A percentile compares a stretch with the other conserved stretches of the same genome.
Evolutionary conservation across 2,329 filamentous ascomycete species (phyloP).

Genomic region (Alternaria consortialis): DNA sequence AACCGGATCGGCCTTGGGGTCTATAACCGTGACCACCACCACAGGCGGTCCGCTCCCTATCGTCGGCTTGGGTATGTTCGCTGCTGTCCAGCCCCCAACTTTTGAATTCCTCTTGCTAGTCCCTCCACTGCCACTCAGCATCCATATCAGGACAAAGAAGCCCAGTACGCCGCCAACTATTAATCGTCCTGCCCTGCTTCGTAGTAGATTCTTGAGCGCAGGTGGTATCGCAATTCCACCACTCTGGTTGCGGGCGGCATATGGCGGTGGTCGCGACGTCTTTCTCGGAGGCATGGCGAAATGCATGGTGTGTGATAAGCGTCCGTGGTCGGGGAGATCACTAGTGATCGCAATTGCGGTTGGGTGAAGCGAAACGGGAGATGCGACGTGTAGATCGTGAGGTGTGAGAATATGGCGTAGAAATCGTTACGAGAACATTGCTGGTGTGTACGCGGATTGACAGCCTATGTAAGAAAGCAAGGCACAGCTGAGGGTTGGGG

Average conservation of each 20-base stretch:
- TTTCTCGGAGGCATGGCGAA: slow-evolving; percentile 90
- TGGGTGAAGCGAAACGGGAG: slow-evolving; percentile 31
- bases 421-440: slow-evolving; percentile 28
- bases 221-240: slow-evolving; percentile 47
- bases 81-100: slow-evolving; percentile 19
- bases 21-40: slow-evolving; percentile 87
- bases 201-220: slow-evolving; percentile 57
- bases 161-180: slow-evolving; percentile 64
- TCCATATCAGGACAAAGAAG: slow-evolving; percentile 58
- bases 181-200: slow-evolving; percentile 68
- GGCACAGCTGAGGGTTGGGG: neutral
- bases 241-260: slow-evolving; percentile 67
- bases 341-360: slow-evolving; percentile 10
- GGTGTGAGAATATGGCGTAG: slow-evolving; percentile 3
- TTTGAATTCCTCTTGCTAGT: slow-evolving; percentile 20
- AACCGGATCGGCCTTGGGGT: slow-evolving; percentile 70
- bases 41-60: slow-evolving; percentile 61
- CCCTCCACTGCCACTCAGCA: slow-evolving; percentile 45
- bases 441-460: slow-evolving; percentile 7
- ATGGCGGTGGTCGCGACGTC: slow-evolving; percentile 77
- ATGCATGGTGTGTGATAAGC: slow-evolving; percentile 67
- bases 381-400: slow-evolving; percentile 19
- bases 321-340: slow-evolving; percentile 27
- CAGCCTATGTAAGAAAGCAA: neutral
- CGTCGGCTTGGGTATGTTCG: slow-evolving; percentile 42